Conservation (phyloP, 768 basidiomycete species). For the Kwoniella sp. region DNA sequence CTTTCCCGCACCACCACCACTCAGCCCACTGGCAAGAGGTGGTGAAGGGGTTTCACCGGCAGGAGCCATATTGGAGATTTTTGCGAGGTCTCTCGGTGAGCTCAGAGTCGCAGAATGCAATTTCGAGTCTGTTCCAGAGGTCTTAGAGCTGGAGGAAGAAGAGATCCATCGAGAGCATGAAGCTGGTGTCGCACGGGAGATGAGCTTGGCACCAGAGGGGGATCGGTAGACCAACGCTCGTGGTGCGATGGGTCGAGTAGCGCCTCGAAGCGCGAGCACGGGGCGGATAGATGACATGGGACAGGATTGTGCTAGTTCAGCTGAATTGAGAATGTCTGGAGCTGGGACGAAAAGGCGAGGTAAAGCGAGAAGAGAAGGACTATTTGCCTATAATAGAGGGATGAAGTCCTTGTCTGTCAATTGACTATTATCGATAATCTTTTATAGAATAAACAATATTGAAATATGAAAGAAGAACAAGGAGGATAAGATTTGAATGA, state of each 20-base stretch:
- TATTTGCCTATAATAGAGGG: no score
- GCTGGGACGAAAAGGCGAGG: no score
- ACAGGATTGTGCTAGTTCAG: no score
- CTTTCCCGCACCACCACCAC: background rate
- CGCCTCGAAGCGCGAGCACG: background rate
- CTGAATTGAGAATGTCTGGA: no score
- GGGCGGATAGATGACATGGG: background rate
- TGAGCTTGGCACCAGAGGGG: conserved; percentile 1
- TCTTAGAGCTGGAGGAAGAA: conserved; percentile 4
- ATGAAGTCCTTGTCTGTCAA: no score
- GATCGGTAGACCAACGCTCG: background rate
- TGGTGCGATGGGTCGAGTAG: background rate
- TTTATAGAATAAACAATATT: no score
- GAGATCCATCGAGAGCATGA: conserved; percentile 3
- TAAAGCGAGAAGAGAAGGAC: no score
- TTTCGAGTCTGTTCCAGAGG: conserved; percentile 8
- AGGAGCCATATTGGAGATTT: conserved; percentile 4
- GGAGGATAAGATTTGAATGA: no score
- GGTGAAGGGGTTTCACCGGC: conserved; percentile 9
- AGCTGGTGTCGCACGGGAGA: conserved; percentile 13
- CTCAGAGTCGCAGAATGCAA: conserved; percentile 3
- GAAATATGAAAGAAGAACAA: no score
- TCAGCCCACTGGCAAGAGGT: background rate
- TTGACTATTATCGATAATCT: no score
- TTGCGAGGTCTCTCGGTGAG: conserved; percentile 5